Conservation (phyloP, 2,329 filamentous ascomycete genomes). For the Aspergillus puulaauensis region DNA sequence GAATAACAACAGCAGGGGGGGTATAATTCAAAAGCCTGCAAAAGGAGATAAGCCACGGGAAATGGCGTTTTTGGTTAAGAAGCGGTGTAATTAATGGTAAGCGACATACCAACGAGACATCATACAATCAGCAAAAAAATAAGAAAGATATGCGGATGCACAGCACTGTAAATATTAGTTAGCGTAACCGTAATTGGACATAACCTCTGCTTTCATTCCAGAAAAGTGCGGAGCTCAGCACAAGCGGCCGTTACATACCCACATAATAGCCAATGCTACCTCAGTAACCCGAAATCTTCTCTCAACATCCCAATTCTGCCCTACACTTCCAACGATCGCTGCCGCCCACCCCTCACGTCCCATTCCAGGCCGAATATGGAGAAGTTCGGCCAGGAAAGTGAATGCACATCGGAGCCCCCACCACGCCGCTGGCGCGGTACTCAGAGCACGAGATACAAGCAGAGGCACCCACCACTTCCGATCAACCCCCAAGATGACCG, state of each 20-base stretch:
- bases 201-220: neutral
- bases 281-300: slow-evolving; percentile 62
- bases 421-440: slow-evolving; percentile 68
- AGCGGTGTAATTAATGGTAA: neutral
- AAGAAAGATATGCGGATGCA: slow-evolving; percentile 74
- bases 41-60: neutral
- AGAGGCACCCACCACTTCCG: slow-evolving; percentile 71
- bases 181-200: slow-evolving; percentile 1
- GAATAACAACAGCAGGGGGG: slow-evolving; percentile 72
- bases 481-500: slow-evolving; percentile 73
- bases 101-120: slow-evolving; percentile 72
- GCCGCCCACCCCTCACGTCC: slow-evolving; percentile 43
- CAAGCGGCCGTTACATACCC: slow-evolving; percentile 55
- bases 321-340: slow-evolving; percentile 37
- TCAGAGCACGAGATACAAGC: slow-evolving; percentile 70
- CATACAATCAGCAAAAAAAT: slow-evolving; percentile 80
- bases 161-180: slow-evolving; percentile 56
- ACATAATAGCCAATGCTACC: slow-evolving; percentile 70
- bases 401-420: slow-evolving; percentile 70
- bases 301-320: slow-evolving; percentile 46
- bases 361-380: slow-evolving; percentile 48
- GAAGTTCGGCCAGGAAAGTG: slow-evolving; percentile 65
- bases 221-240: neutral
- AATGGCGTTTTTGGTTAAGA: neutral
- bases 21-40: slow-evolving; percentile 79